These are phyloP conservation scores for Phytophthora sojae DNA, from an alignment of 352 stramenopile genomes.

Conservation along the genomic window DNA sequence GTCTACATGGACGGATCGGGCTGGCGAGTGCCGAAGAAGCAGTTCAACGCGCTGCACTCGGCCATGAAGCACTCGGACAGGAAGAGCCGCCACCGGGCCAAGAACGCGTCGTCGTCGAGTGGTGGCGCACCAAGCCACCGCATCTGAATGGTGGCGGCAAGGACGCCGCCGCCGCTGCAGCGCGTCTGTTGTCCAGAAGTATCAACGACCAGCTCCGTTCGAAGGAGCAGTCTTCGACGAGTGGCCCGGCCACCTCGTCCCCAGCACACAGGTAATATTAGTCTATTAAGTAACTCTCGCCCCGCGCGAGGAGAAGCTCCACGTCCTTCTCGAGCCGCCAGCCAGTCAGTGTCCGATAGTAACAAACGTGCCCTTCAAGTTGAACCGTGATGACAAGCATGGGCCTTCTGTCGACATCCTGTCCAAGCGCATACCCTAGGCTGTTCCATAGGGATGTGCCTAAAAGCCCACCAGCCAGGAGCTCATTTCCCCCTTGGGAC, in stretches of 20 bases:
- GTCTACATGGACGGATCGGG: slow-evolving; percentile 48
- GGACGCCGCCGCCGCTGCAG: slow-evolving; percentile 4
- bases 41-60: slow-evolving; percentile 47
- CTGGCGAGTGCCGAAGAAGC: slow-evolving; percentile 45
- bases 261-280: slow-evolving; percentile 34
- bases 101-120: slow-evolving; percentile 31
- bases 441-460: slow-evolving; percentile 6
- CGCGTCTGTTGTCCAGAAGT: slow-evolving; percentile 5
- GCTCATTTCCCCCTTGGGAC: slow-evolving; percentile 37
- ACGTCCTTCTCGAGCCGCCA: slow-evolving; percentile 1
- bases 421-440: slow-evolving; percentile 22
- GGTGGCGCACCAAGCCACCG: slow-evolving; percentile 14
- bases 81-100: slow-evolving; percentile 48
- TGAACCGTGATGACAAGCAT: slow-evolving; percentile 18
- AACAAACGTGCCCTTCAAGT: slow-evolving; percentile 25
- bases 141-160: slow-evolving; percentile 28
- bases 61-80: slow-evolving; percentile 55
- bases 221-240: slow-evolving; percentile 19
- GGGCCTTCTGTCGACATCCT: slow-evolving; percentile 4
- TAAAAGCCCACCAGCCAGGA: slow-evolving; percentile 25
- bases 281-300: slow-evolving; percentile 41
- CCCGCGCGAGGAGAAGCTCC: slow-evolving; percentile 14
- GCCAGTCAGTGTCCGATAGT: slow-evolving; percentile 16
- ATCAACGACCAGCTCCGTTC: slow-evolving; percentile 5
- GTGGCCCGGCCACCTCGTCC: neutral